phyloP scores from a whole-genome alignment of 495 filamentous ascomycete species.

The Letharia lupina region DNA sequence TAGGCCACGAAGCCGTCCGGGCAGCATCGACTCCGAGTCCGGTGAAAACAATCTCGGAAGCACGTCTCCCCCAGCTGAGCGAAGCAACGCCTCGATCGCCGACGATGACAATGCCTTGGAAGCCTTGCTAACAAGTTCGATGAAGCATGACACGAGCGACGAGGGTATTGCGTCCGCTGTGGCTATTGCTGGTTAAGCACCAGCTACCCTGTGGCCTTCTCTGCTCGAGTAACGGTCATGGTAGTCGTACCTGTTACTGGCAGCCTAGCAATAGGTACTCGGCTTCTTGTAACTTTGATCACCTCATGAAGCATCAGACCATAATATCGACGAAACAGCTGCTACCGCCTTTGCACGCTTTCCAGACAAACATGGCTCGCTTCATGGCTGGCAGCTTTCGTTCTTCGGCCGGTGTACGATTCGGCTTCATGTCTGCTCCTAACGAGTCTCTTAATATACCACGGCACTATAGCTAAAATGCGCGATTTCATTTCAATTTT shows the following conservation, averaged over 20 bases:
- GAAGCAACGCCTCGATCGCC: constrained; percentile 3
- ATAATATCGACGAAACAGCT: background rate
- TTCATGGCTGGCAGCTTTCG: background rate
- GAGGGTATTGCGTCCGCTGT: constrained; percentile 12
- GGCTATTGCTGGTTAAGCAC: background rate
- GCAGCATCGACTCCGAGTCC: background rate
- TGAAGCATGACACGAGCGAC: constrained; percentile 22
- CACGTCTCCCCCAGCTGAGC: background rate
- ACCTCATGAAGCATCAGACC: background rate
- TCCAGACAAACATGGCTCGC: background rate
- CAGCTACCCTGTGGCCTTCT: background rate
- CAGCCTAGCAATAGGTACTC: constrained; percentile 4
- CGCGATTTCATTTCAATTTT: background rate
- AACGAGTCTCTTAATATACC: background rate
- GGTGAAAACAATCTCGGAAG: background rate
- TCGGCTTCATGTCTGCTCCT: background rate
- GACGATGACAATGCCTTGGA: constrained; percentile 18
- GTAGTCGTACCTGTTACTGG: background rate
- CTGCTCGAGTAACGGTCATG: background rate
- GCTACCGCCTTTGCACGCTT: background rate
- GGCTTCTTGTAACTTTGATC: background rate
- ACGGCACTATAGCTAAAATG: background rate
- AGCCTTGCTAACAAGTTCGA: constrained; percentile 17
- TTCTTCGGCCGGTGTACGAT: background rate
- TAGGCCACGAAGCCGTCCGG: constrained; percentile 12